A percentile compares a stretch with the other conserved stretches of the same genome.
phyloP scores from a whole-genome alignment of 148 eudicot genomes.

The Bassia scoparia region DNA sequence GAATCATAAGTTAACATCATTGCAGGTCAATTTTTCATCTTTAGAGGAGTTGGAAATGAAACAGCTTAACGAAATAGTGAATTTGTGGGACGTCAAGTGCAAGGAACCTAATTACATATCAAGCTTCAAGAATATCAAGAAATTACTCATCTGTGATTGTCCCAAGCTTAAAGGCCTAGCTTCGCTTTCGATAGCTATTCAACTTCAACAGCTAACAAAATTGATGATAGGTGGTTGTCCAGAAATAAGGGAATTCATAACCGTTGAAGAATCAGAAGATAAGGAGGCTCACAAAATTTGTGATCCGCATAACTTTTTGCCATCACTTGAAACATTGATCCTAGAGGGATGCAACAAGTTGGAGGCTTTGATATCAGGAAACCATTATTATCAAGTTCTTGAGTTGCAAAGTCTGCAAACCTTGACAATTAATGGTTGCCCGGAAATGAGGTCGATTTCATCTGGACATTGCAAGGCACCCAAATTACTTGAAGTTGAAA shows the following conservation, averaged over 20 bases:
- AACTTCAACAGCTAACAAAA: neutral
- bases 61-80: neutral
- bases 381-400: too few relatives aligned
- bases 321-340: too few relatives aligned
- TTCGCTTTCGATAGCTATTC: neutral
- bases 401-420: too few relatives aligned
- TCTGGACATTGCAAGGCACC: too few relatives aligned
- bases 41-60: neutral
- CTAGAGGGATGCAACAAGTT: too few relatives aligned
- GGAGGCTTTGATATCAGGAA: too few relatives aligned
- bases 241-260: neutral
- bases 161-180: neutral
- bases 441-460: too few relatives aligned
- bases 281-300: neutral
- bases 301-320: too few relatives aligned
- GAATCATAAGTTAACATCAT: neutral
- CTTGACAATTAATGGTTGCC: too few relatives aligned
- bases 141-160: neutral
- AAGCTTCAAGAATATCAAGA: neutral
- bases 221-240: neutral
- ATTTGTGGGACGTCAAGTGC: neutral
- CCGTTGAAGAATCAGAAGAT: neutral
- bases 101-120: neutral
- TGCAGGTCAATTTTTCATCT: slow-evolving; percentile 1
- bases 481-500: too few relatives aligned